Percentiles rank a stretch among this genome's conserved stretches.
These are phyloP conservation scores for Bolboschoenoplectus hybrid DNA, from an alignment of 202 grass and related monocot species.

Conservation along the genomic window DNA sequence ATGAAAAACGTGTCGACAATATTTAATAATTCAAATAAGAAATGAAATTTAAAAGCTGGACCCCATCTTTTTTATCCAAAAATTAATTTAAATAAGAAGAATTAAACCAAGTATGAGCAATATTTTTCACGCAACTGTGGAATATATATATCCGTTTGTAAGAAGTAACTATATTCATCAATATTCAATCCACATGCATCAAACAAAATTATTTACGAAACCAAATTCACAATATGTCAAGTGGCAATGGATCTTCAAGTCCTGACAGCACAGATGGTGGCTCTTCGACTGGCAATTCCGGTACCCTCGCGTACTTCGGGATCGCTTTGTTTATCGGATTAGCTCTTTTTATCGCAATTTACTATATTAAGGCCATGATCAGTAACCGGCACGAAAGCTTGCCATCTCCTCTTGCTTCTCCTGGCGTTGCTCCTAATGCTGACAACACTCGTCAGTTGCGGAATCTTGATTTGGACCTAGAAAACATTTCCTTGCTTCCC, in stretches of 20 bases:
- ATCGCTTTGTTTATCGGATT: background rate
- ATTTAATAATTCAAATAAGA: no score
- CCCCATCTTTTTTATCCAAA: no score
- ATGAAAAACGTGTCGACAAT: background rate
- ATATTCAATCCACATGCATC: background rate
- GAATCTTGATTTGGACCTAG: background rate
- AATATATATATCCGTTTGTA: background rate
- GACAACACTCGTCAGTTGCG: background rate
- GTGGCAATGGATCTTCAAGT: background rate
- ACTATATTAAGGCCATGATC: background rate
- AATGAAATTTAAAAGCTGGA: no score
- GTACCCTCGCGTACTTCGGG: background rate
- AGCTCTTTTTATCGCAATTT: background rate
- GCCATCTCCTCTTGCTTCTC: background rate
- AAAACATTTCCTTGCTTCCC: conserved; percentile 17
- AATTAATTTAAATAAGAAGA: background rate
- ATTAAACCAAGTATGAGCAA: background rate
- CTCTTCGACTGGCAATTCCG: background rate
- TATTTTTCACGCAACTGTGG: background rate
- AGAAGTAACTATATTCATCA: conserved; percentile 16
- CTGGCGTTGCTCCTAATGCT: background rate
- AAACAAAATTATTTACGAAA: background rate
- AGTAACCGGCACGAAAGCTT: background rate
- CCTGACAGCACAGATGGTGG: background rate
- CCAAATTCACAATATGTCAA: conserved; percentile 17